Evolutionary conservation across 176 grass and related monocot genomes (phyloP), one percentile per base, ranked within the genome.

Genomic region (Bonia amplexicaulis): DNA sequence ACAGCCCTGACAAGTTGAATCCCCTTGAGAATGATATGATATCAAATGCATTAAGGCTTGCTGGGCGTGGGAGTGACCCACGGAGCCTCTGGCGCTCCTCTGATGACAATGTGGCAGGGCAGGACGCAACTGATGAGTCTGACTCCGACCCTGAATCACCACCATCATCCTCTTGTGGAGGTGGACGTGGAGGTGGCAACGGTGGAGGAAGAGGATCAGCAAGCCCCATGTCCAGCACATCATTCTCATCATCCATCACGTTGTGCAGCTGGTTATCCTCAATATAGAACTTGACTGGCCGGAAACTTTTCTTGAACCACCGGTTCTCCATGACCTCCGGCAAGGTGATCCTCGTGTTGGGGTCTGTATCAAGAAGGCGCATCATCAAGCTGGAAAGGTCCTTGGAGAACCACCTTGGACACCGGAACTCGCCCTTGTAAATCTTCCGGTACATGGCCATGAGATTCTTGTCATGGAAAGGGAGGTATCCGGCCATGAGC

Each of bases 221-320:
- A 80, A 48, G 54, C 1, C 40, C 67, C 78, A 87, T 8, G 3
- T 54, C 42, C 53, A 86, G 42, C 53, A 45, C 6, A 12, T 55
- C 57, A 55, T 88, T 87, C 31, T 82, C 85, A 7, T 77, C 85
- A 61, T 90, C 89, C 1, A 85, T 80, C n/a, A 99, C 58, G 62
- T 65, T 94, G 76, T 92, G 90, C 51, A 99, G 42, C 67, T 84
- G 52, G 74, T 99, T 92, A 78, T 99, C 88, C 87, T 99, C 97
- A 6, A 99, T 82, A 74, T 92, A 99, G 77, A 99, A 99, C 77
- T 76, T 87, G 40, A 99, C 87, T 33, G 87, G 97, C 58, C 84
- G 87, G 86, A 96, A 99, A 23, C 88, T 88, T 89, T 99, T 99
- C 91, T 92, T 92, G 86, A 99, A 99, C 96, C 96, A 99, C 6